A percentile compares a stretch with the other conserved stretches of the same genome.
These are phyloP conservation scores for Astrocystis sublimbata DNA, from an alignment of 495 filamentous ascomycete species.

Conservation along the genomic window DNA sequence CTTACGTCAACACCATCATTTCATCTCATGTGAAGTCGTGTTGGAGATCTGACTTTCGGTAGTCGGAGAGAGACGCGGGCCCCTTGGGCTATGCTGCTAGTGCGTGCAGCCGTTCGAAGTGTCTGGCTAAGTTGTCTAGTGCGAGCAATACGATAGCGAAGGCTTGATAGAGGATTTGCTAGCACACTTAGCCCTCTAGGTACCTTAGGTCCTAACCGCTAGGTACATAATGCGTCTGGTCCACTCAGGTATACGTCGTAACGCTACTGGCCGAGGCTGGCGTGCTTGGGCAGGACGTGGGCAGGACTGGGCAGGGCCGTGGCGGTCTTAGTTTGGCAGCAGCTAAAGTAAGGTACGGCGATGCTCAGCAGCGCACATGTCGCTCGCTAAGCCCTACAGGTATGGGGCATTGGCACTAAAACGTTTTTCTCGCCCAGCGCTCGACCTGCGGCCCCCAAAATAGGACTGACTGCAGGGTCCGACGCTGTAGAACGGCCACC, in stretches of 20 bases:
- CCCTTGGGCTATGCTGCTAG: neutral
- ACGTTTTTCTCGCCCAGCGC: neutral
- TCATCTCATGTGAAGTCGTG: neutral
- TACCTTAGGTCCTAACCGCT: no score
- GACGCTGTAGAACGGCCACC: constrained; percentile 14
- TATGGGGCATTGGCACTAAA: neutral
- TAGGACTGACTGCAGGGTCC: constrained; percentile 19
- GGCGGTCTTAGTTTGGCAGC: no score
- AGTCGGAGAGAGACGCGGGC: neutral
- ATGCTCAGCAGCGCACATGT: constrained; percentile 11
- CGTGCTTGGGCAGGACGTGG: no score
- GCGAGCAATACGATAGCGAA: no score
- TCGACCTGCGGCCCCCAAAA: constrained; percentile 17
- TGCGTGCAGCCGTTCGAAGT: no score
- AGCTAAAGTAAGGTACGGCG: constrained; percentile 21
- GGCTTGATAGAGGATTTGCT: no score
- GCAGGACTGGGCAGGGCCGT: no score
- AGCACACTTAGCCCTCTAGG: no score
- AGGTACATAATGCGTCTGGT: no score
- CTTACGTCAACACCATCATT: constrained; percentile 8
- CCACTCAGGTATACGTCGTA: neutral
- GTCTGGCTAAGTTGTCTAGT: no score
- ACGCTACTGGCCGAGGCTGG: no score
- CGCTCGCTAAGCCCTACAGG: constrained; percentile 19
- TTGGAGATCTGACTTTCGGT: neutral